Conservation (phyloP, 2,329 filamentous ascomycete species). For the Sclerotinia trifoliorum region DNA sequence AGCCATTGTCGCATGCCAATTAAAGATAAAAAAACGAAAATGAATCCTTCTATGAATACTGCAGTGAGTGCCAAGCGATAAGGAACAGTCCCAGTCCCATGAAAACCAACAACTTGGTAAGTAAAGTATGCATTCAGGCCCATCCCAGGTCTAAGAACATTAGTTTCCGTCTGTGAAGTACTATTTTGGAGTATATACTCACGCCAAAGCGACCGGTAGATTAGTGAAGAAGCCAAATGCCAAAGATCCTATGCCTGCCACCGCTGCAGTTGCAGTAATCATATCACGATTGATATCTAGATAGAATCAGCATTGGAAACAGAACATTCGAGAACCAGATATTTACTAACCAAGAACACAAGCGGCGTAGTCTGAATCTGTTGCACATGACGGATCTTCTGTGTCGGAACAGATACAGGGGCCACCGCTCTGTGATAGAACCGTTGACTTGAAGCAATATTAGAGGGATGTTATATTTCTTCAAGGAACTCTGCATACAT, state of each 20-base stretch:
- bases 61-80: conserved; percentile 62
- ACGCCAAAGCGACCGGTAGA: conserved; percentile 73
- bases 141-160: conserved; percentile 57
- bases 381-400: conserved; percentile 33
- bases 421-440: conserved; percentile 73
- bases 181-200: conserved; percentile 40
- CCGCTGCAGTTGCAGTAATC: conserved; percentile 79
- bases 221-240: conserved; percentile 80
- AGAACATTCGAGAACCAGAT: background rate
- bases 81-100: conserved; percentile 55
- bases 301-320: background rate
- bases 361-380: conserved; percentile 44
- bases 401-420: conserved; percentile 62
- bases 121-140: conserved; percentile 67
- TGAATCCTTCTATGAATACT: conserved; percentile 63
- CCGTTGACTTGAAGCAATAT: conserved; percentile 55
- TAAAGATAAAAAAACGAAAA: conserved; percentile 62
- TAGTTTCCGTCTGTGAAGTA: background rate
- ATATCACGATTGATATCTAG: conserved; percentile 52
- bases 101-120: conserved; percentile 63
- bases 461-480: background rate
- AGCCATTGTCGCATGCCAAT: conserved; percentile 73
- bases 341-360: conserved; percentile 42
- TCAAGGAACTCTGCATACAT: conserved; percentile 45
- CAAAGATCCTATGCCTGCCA: conserved; percentile 72